Conservation (phyloP, 106 monocot genomes). For the Dendrobium catenatum region DNA sequence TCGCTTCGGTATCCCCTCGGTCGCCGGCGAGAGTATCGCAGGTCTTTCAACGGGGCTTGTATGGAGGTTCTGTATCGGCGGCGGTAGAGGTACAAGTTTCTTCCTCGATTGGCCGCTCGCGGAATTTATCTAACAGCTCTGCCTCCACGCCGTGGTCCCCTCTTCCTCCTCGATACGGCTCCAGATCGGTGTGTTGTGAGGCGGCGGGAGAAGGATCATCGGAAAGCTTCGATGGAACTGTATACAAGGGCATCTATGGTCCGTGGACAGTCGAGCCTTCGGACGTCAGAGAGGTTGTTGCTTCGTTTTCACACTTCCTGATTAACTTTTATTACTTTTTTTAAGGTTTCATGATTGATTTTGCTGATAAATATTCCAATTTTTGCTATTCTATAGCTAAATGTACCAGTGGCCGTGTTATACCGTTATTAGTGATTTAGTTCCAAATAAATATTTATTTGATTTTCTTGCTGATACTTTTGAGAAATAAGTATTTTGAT, state of each 20-base stretch:
- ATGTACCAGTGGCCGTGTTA: too few relatives aligned
- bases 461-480: too few relatives aligned
- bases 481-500: too few relatives aligned
- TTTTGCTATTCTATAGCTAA: too few relatives aligned
- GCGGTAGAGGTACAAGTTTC: not conserved
- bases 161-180: conserved; percentile 9
- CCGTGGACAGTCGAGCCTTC: conserved; percentile 79
- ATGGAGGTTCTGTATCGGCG: not conserved
- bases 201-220: conserved; percentile 27
- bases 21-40: conserved; percentile 4
- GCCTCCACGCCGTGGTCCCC: not conserved
- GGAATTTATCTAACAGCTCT: not conserved
- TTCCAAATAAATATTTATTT: too few relatives aligned
- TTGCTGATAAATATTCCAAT: not conserved
- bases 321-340: not conserved
- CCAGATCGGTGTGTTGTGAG: conserved; percentile 22
- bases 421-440: too few relatives aligned
- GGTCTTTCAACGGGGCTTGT: not conserved
- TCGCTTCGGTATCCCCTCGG: not conserved
- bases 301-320: not conserved
- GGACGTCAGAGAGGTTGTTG: conserved; percentile 72
- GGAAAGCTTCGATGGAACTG: conserved; percentile 15
- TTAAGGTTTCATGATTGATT: not conserved
- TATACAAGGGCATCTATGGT: conserved; percentile 76
- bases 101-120: not conserved